Conservation (phyloP, 169 alveolate genomes). For the Plasmodium knowlesi region DNA sequence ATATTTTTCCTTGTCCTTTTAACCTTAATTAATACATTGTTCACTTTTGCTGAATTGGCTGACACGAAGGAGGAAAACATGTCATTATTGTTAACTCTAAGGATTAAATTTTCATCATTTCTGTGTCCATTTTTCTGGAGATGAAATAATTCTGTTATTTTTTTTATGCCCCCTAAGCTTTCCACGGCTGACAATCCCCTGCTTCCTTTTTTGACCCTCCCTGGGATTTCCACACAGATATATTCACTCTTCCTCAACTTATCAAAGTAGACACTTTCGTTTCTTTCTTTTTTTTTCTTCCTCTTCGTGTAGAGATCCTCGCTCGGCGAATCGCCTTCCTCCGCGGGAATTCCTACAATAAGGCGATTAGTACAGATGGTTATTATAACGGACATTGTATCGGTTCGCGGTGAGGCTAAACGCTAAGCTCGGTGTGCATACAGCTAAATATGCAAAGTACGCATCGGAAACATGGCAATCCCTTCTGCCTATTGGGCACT, state of each 20-base stretch:
- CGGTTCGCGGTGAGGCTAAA: background rate
- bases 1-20: constrained; percentile 50
- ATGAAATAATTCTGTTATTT: constrained; percentile 51
- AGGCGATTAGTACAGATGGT: background rate
- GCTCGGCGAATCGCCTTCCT: background rate
- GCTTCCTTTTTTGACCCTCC: constrained; percentile 49
- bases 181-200: constrained; percentile 73
- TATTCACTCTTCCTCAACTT: constrained; percentile 26
- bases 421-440: background rate
- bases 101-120: constrained; percentile 33
- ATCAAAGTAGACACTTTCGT: constrained; percentile 27
- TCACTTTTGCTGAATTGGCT: constrained; percentile 51
- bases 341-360: constrained; percentile 5
- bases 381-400: background rate
- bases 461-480: background rate
- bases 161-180: constrained; percentile 68
- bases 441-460: background rate
- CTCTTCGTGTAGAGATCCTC: constrained; percentile 1
- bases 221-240: constrained; percentile 71
- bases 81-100: constrained; percentile 62
- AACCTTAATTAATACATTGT: constrained; percentile 58
- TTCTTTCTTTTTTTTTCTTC: constrained; percentile 28
- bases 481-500: background rate
- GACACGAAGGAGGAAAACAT: constrained; percentile 67
- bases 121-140: constrained; percentile 8